These are phyloP conservation scores for Microdochium nivale DNA, from an alignment of 2,329 filamentous ascomycete species.

Conservation along the genomic window DNA sequence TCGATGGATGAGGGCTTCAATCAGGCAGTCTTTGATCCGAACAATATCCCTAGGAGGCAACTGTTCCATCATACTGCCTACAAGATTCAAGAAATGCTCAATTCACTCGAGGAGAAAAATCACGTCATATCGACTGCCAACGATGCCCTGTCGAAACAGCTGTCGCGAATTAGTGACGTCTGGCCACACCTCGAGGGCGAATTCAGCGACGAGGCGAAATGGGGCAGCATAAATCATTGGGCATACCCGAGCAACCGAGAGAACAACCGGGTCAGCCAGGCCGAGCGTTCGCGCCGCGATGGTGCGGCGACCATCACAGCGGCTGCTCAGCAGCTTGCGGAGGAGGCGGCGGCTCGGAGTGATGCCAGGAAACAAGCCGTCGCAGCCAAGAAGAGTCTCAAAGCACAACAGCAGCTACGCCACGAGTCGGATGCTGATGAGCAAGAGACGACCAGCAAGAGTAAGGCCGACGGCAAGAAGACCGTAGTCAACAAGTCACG, in stretches of 20 bases:
- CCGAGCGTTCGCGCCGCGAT: conserved; percentile 70
- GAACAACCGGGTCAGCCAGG: conserved; percentile 46
- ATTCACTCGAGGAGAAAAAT: conserved; percentile 94
- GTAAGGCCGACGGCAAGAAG: conserved; percentile 53
- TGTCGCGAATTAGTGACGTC: conserved; percentile 76
- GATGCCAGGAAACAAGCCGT: conserved; percentile 79
- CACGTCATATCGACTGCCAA: conserved; percentile 91
- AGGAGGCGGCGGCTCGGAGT: conserved; percentile 75
- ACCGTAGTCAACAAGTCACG: conserved; percentile 49
- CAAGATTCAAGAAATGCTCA: conserved; percentile 75
- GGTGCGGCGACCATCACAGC: conserved; percentile 71
- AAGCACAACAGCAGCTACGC: conserved; percentile 40
- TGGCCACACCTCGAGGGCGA: conserved; percentile 82
- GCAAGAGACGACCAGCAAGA: conserved; percentile 33
- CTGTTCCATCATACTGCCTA: conserved; percentile 71
- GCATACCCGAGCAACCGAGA: conserved; percentile 83
- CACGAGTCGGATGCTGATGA: conserved; percentile 78
- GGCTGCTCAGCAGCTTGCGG: conserved; percentile 67
- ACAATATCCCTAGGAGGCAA: conserved; percentile 58
- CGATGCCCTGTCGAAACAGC: conserved; percentile 77
- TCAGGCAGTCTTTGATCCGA: conserved; percentile 39
- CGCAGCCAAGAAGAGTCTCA: conserved; percentile 65
- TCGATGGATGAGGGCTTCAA: conserved; percentile 35
- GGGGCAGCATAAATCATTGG: conserved; percentile 90
- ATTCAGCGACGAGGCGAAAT: conserved; percentile 89